A percentile compares a stretch with the other conserved stretches of the same genome.
These are phyloP conservation scores for Candida albicans DNA, from an alignment of 1,139 yeast genomes.

Conservation along the genomic window DNA sequence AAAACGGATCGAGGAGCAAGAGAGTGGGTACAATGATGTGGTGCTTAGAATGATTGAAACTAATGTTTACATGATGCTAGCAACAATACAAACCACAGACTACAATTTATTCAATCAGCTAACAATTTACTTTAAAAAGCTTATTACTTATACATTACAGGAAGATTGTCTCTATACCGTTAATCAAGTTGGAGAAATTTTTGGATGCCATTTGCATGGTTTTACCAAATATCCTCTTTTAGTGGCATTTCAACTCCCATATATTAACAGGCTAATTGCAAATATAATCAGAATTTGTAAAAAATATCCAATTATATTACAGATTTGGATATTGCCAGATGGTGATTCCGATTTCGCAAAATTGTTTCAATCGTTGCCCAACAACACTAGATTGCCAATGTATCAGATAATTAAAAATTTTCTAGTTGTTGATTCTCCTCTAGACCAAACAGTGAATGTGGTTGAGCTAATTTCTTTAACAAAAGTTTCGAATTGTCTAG, in stretches of 20 bases:
- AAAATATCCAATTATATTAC: constrained; percentile 12
- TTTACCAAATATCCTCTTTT: constrained; percentile 6
- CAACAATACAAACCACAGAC: constrained; percentile 10
- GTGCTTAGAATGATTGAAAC: constrained; percentile 10
- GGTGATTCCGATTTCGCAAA: background rate
- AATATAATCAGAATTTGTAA: constrained; percentile 7
- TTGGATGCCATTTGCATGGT: constrained; percentile 13
- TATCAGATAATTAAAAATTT: constrained; percentile 6
- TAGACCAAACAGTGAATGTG: constrained; percentile 5
- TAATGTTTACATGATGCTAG: constrained; percentile 11
- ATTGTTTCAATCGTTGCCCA: constrained; percentile 1
- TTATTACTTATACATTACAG: constrained; percentile 10
- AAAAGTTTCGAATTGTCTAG: constrained; percentile 6
- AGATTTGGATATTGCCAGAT: constrained; percentile 11
- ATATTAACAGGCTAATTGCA: constrained; percentile 5
- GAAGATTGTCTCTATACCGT: constrained; percentile 4
- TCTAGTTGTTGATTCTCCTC: constrained; percentile 2
- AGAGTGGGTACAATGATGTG: constrained; percentile 3
- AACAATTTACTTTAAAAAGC: constrained; percentile 15
- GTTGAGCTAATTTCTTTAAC: constrained; percentile 10
- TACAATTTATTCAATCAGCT: constrained; percentile 14
- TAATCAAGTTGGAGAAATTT: constrained; percentile 7
- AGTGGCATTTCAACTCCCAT: constrained; percentile 5
- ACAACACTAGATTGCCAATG: constrained; percentile 5
- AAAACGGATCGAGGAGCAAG: constrained; percentile 1